Base-by-base conservation (phyloP, 208 protist species). In the Angomonas desouzai region DNA sequence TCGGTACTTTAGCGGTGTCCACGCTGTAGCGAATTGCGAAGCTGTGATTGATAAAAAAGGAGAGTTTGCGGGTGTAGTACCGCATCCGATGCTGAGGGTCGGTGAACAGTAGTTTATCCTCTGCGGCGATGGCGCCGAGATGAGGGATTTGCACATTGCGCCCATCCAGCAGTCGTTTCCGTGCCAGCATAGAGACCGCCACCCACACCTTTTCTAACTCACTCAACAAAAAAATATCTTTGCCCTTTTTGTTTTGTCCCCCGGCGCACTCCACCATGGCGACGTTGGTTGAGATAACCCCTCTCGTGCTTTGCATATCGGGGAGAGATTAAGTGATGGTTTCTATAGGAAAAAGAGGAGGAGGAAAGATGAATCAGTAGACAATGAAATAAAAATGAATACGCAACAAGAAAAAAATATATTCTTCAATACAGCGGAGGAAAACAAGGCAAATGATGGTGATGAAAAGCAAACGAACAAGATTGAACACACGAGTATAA, bases 131-230 rank as follows among this genome's bases (percentile, higher is more conserved):
- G 18, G 83, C 68, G 10, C 87, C 81, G 68, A 89, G 83, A 9
- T 85, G 70, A 10, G 68, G n/a, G 23, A 93, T 75, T 29, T 82
- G 79, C 32, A 85, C 82, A n/a, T 79, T 68, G 16, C 61, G 56
- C 73, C 77, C 74, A 33, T 88, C 75, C 43, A 92, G 56, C 16
- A 95, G 74, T 7, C 83, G 72, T 20, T 74, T 68, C 1, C 86
- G 81, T n/a, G 76, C 55, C 2, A 91, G 60, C 27, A 80, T 64
- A 45, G 78, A 72, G 28, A 92, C 66, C 23, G 89, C 70, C 28
- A 82, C 82, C 87, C 89, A 95, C 4, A 84, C 80, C 30, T 88
- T 84, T 56, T 95, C 84, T 34, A 93, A 64, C 58, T 95, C 89
- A 48, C 77, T 91, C 55, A 95, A 57, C 27, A 95, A 72, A 49